Percentiles rank a stretch among this genome's conserved stretches.
Evolutionary conservation across 768 basidiomycete genomes (phyloP).

Genomic region (Erythrobasidium yunnanense): DNA sequence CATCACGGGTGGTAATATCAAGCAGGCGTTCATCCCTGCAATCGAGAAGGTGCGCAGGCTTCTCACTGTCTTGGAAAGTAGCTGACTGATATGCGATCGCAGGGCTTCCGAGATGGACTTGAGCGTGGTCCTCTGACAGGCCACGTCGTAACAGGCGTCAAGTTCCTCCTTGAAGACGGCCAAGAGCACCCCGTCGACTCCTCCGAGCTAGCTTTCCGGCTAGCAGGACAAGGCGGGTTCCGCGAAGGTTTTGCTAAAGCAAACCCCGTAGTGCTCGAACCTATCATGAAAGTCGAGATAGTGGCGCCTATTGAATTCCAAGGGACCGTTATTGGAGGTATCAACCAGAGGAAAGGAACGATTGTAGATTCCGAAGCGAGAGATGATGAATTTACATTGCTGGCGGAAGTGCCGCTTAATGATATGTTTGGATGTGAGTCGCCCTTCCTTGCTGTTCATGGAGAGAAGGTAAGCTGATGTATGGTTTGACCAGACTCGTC

Average conservation of each 20-base stretch:
- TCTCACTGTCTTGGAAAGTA: not conserved
- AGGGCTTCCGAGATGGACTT: constrained; percentile 91
- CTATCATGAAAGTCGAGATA: constrained; percentile 98
- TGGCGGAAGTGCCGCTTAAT: constrained; percentile 84
- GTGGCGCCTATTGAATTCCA: constrained; percentile 95
- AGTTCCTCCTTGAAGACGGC: constrained; percentile 82
- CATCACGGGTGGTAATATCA: constrained; percentile 86
- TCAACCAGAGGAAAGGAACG: constrained; percentile 83
- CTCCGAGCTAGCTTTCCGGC: constrained; percentile 85
- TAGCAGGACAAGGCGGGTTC: constrained; percentile 83
- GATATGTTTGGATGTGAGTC: constrained; percentile 68
- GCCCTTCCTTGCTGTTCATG: not conserved
- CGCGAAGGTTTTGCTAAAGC: constrained; percentile 72
- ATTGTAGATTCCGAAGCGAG: constrained; percentile 93
- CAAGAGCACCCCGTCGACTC: constrained; percentile 89
- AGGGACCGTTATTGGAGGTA: constrained; percentile 76
- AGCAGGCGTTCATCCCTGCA: constrained; percentile 81
- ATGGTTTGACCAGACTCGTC: constrained; percentile 61
- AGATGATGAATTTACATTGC: constrained; percentile 87
- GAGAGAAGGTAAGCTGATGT: not conserved
- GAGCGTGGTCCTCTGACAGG: constrained; percentile 84
- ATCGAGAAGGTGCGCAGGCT: constrained; percentile 69
- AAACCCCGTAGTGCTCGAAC: constrained; percentile 74
- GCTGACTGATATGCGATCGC: constrained; percentile 4
- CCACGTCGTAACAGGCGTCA: constrained; percentile 71